Evolutionary conservation across 2,329 filamentous ascomycete genomes (phyloP).

Genomic region (Cercospora beticola): DNA sequence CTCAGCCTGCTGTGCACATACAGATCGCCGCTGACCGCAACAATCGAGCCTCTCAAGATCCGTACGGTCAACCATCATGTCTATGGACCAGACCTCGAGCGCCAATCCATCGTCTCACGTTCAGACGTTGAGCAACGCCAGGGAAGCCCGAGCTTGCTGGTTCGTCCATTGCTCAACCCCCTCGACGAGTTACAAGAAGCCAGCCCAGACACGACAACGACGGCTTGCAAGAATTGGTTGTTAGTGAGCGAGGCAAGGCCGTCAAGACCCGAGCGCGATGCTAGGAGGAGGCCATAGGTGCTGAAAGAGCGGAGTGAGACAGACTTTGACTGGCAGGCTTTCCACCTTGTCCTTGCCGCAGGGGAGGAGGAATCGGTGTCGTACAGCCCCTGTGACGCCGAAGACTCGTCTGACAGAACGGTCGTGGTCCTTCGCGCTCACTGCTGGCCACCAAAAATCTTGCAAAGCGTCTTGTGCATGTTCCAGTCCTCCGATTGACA

Average conservation of each 20-base stretch:
- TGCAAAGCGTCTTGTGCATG: slow-evolving; percentile 4
- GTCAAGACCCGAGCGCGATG: no score
- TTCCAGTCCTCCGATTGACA: slow-evolving; percentile 8
- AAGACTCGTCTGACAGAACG: background rate
- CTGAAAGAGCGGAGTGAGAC: background rate
- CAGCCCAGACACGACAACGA: no score
- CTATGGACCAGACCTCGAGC: background rate
- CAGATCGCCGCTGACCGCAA: background rate
- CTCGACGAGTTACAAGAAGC: no score
- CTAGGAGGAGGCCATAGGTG: background rate
- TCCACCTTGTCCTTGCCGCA: no score
- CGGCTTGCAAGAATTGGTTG: no score
- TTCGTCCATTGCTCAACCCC: no score
- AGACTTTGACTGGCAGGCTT: background rate
- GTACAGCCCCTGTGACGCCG: background rate
- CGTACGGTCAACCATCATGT: no score
- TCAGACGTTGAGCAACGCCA: background rate
- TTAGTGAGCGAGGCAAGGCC: no score
- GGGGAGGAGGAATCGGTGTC: no score
- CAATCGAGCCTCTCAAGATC: background rate
- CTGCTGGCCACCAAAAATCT: background rate
- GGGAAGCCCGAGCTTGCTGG: background rate
- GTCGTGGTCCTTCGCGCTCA: background rate
- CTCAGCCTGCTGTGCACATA: background rate
- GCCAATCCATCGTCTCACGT: background rate